These are phyloP conservation scores for Casuarina cunninghamiana DNA, from an alignment of 306 rosid species.

Conservation along the genomic window DNA sequence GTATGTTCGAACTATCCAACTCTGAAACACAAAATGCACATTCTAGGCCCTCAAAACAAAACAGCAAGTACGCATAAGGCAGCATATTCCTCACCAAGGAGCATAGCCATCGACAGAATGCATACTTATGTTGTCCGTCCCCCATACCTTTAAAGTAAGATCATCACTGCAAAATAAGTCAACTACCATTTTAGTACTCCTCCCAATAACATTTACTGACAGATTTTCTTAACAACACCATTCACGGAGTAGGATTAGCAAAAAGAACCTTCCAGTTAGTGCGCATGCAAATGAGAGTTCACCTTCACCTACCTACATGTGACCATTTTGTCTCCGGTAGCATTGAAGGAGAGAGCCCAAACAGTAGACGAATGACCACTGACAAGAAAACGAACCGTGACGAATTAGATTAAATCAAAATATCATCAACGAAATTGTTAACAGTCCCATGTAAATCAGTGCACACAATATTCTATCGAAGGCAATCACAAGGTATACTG, in stretches of 20 bases:
- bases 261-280: neutral
- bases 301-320: constrained; percentile 67
- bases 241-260: neutral
- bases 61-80: neutral
- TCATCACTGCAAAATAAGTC: constrained; percentile 69
- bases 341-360: constrained; percentile 86
- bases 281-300: constrained; percentile 4
- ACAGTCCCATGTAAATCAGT: constrained; percentile 14
- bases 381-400: constrained; percentile 33
- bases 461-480: neutral
- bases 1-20: neutral
- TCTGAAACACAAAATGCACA: neutral
- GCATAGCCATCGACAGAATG: constrained; percentile 61
- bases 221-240: neutral
- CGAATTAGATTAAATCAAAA: constrained; percentile 5
- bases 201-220: neutral
- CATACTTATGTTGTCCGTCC: constrained; percentile 48
- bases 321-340: constrained; percentile 86
- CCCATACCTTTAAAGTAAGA: constrained; percentile 90
- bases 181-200: constrained; percentile 8
- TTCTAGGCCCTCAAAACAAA: neutral
- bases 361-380: constrained; percentile 93
- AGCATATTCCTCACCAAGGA: constrained; percentile 64
- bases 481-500: neutral
- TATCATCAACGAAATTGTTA: neutral